These are phyloP conservation scores for Amniculicola lignicola DNA, from an alignment of 495 filamentous ascomycete genomes.

Conservation along the genomic window DNA sequence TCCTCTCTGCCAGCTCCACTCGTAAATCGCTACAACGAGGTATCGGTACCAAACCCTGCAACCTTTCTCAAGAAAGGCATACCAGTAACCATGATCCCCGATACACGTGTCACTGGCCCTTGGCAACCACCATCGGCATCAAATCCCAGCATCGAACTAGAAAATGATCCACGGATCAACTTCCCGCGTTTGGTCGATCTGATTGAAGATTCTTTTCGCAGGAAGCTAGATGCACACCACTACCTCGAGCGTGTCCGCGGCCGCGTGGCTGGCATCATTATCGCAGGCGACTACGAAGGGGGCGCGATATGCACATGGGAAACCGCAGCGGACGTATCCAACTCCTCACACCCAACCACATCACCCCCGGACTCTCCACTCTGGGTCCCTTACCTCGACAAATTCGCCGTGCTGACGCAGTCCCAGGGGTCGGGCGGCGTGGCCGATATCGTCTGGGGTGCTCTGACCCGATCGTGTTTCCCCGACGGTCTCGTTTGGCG, in stretches of 20 bases:
- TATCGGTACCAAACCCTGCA: slow-evolving; percentile 48
- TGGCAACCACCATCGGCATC: slow-evolving; percentile 64
- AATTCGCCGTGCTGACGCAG: slow-evolving; percentile 88
- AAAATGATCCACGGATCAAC: slow-evolving; percentile 74
- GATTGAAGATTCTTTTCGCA: slow-evolving; percentile 91
- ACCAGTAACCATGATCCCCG: slow-evolving; percentile 77
- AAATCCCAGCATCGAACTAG: slow-evolving; percentile 54
- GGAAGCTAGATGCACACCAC: slow-evolving; percentile 75
- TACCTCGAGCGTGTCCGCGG: slow-evolving; percentile 76
- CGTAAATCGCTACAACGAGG: not conserved
- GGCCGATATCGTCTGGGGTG: slow-evolving; percentile 91
- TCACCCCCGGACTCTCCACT: slow-evolving; percentile 48
- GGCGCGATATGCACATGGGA: slow-evolving; percentile 96
- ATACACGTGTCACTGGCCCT: slow-evolving; percentile 52
- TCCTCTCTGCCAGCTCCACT: slow-evolving; percentile 68
- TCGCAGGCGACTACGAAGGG: slow-evolving; percentile 95
- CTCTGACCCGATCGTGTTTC: slow-evolving; percentile 87
- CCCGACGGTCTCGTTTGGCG: slow-evolving; percentile 53
- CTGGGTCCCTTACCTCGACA: slow-evolving; percentile 91
- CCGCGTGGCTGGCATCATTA: slow-evolving; percentile 81
- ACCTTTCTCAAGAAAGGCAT: slow-evolving; percentile 91
- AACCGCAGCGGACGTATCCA: slow-evolving; percentile 44
- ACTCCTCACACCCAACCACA: slow-evolving; percentile 48
- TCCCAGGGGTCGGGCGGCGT: slow-evolving; percentile 89
- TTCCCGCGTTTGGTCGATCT: slow-evolving; percentile 76